Conservation (phyloP, 1,284 basidiomycete genomes). For the Leccinum olivaceoglutinosum region DNA sequence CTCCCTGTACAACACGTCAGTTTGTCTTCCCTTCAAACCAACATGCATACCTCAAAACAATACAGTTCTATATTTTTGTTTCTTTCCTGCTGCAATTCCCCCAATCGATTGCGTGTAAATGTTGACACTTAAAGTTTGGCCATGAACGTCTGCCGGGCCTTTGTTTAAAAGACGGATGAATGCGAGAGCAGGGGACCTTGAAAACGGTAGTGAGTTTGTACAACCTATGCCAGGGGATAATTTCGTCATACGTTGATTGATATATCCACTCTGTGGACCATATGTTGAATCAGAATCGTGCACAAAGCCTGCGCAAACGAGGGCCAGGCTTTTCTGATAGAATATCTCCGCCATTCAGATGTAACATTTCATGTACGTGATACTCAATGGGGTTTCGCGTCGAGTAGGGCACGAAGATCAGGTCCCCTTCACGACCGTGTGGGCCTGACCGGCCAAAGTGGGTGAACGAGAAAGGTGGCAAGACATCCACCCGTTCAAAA, state of each 20-base stretch:
- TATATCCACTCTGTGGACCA: slow-evolving; percentile 86
- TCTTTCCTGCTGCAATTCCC: slow-evolving; percentile 43
- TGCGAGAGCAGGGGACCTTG: slow-evolving; percentile 56
- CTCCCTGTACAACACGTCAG: slow-evolving; percentile 18
- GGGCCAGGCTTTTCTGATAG: slow-evolving; percentile 56
- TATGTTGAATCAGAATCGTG: slow-evolving; percentile 82
- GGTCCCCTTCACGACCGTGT: slow-evolving; percentile 81
- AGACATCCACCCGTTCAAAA: slow-evolving; percentile 95
- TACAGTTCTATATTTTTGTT: slow-evolving; percentile 32
- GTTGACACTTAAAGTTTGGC: slow-evolving; percentile 48
- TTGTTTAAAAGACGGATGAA: slow-evolving; percentile 71
- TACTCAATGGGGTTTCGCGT: slow-evolving; percentile 84
- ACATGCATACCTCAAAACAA: slow-evolving; percentile 40
- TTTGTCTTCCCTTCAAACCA: slow-evolving; percentile 10
- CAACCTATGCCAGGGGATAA: slow-evolving; percentile 5
- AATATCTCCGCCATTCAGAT: slow-evolving; percentile 63
- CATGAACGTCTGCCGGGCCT: slow-evolving; percentile 60
- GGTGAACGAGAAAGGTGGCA: slow-evolving; percentile 88
- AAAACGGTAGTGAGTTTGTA: slow-evolving; percentile 8
- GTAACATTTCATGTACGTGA: slow-evolving; percentile 51
- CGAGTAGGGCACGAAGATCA: slow-evolving; percentile 82
- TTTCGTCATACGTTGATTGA: slow-evolving; percentile 58
- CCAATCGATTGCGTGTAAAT: slow-evolving; percentile 49
- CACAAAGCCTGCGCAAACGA: slow-evolving; percentile 55
- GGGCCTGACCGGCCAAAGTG: slow-evolving; percentile 80